phyloP scores from a whole-genome alignment of 1,139 yeast genomes.

The Suhomyces bribrorum region DNA sequence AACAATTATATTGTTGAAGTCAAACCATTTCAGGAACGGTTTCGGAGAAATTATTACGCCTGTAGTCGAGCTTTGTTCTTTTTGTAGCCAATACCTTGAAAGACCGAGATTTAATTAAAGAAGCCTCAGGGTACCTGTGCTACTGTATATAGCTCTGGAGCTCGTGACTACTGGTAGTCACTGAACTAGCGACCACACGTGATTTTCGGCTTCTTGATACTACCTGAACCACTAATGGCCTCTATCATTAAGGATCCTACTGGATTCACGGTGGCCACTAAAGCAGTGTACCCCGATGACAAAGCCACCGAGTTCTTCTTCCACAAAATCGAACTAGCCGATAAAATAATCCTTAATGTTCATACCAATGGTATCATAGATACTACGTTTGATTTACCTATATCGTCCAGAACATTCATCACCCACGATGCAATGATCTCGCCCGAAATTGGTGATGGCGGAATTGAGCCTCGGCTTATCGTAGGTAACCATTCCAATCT shows the following conservation, averaged over 20 bases:
- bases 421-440: slow-evolving; percentile 12
- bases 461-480: slow-evolving; percentile 42
- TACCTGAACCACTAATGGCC: slow-evolving; percentile 1
- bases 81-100: slow-evolving; percentile 1
- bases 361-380: slow-evolving; percentile 43
- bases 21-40: not conserved
- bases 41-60: no score
- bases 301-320: slow-evolving; percentile 27
- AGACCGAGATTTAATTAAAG: slow-evolving; percentile 1
- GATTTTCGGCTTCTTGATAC: not conserved
- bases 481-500: slow-evolving; percentile 44
- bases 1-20: not conserved
- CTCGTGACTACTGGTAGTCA: not conserved
- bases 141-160: not conserved
- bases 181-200: not conserved
- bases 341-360: slow-evolving; percentile 38
- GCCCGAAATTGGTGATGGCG: slow-evolving; percentile 23
- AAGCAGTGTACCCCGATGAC: slow-evolving; percentile 19
- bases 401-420: slow-evolving; percentile 35
- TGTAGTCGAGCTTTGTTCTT: no score
- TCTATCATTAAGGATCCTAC: slow-evolving; percentile 19
- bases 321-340: slow-evolving; percentile 39
- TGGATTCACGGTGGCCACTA: slow-evolving; percentile 24
- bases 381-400: slow-evolving; percentile 44
- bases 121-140: not conserved